These are phyloP conservation scores for Acanthochlamys bracteata DNA, from an alignment of 106 monocot species.

Conservation along the genomic window DNA sequence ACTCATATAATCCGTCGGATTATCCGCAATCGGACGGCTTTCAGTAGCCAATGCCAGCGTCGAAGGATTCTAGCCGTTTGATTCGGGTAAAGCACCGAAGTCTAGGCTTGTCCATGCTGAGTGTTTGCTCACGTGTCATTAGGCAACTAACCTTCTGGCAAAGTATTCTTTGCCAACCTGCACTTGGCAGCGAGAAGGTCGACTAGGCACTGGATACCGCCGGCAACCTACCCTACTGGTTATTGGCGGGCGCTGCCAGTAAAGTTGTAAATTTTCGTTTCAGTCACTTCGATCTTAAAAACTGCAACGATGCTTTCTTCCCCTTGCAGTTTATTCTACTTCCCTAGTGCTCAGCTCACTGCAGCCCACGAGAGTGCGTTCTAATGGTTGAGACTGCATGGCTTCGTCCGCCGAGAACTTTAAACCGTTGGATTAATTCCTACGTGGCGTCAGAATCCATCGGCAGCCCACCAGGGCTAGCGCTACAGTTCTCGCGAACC, in stretches of 20 bases:
- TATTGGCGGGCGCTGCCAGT: not conserved
- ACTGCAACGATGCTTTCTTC: not conserved
- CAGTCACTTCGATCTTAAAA: not conserved
- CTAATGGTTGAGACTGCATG: too few species aligned
- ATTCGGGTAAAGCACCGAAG: not conserved
- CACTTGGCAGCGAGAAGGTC: not conserved
- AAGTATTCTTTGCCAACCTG: not conserved
- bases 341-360: too few species aligned
- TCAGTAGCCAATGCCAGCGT: not conserved
- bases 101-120: not conserved
- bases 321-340: too few species aligned
- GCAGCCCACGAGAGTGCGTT: too few species aligned
- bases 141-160: not conserved
- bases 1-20: not conserved
- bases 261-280: too few species aligned
- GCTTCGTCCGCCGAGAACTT: too few species aligned
- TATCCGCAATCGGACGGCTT: not conserved
- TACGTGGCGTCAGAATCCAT: too few species aligned
- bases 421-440: too few species aligned
- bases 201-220: not conserved
- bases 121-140: slow-evolving; percentile 1
- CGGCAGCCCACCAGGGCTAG: too few species aligned
- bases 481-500: too few species aligned
- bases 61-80: not conserved
- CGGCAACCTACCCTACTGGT: not conserved